A percentile compares a stretch with the other conserved stretches of the same genome.
phyloP scores from a whole-genome alignment of 257 asterid species.

The Plantago major region DNA sequence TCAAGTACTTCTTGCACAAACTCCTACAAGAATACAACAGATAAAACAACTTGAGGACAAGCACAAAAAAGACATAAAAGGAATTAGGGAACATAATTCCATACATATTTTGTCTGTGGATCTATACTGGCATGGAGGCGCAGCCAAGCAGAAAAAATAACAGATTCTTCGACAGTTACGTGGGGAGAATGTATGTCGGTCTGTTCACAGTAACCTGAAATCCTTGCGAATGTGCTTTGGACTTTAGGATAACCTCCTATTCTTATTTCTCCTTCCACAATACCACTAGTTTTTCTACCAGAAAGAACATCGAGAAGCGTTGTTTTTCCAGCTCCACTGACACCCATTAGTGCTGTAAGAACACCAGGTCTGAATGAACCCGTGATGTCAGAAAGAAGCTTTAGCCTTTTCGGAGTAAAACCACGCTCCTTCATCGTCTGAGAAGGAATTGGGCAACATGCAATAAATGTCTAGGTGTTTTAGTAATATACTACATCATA shows the following conservation, averaged over 20 bases:
- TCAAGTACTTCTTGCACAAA: slow-evolving; percentile 54
- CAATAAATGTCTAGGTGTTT: neutral
- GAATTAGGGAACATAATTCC: neutral
- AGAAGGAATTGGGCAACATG: neutral
- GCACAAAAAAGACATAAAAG: neutral
- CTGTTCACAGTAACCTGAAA: slow-evolving; percentile 62
- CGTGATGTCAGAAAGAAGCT: slow-evolving; percentile 43
- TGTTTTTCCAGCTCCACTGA: slow-evolving; percentile 64
- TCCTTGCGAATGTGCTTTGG: slow-evolving; percentile 46
- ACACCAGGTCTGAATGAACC: slow-evolving; percentile 61
- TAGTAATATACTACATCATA: neutral
- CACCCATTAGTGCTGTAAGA: slow-evolving; percentile 62
- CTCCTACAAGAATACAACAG: slow-evolving; percentile 22
- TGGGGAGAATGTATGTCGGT: slow-evolving; percentile 54
- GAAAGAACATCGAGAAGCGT: slow-evolving; percentile 64
- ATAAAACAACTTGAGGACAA: neutral
- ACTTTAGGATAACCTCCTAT: slow-evolving; percentile 57
- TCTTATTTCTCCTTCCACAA: slow-evolving; percentile 43
- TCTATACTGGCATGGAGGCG: slow-evolving; percentile 44
- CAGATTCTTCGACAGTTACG: slow-evolving; percentile 51
- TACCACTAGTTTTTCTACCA: slow-evolving; percentile 56
- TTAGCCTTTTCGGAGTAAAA: slow-evolving; percentile 37
- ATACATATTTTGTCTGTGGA: slow-evolving; percentile 39
- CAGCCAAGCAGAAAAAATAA: slow-evolving; percentile 55
- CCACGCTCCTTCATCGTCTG: slow-evolving; percentile 61